These are phyloP conservation scores for Odontarrhena argentea DNA, from an alignment of 345 rosid species.

Conservation along the genomic window DNA sequence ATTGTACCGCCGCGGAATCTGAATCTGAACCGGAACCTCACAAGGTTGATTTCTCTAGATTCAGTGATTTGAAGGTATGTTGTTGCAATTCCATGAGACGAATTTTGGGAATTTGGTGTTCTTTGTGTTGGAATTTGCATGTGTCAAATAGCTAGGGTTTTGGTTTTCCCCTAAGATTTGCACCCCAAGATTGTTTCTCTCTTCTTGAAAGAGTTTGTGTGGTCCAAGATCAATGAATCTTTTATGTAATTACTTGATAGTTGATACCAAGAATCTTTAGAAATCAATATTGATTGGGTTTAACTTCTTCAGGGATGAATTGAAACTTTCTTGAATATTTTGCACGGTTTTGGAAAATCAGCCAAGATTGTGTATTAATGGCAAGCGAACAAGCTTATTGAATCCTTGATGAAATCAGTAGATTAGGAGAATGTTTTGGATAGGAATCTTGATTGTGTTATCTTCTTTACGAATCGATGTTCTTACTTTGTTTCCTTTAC, in stretches of 20 bases:
- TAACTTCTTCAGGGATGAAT: background rate
- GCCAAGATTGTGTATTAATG: too few relatives aligned
- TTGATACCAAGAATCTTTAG: background rate
- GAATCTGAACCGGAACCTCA: slow-evolving; percentile 28
- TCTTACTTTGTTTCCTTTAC: slow-evolving; percentile 17
- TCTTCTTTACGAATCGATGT: background rate
- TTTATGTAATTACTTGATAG: background rate
- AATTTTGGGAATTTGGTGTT: background rate
- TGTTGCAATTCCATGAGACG: background rate
- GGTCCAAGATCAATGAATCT: background rate
- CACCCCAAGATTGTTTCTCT: background rate
- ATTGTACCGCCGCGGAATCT: slow-evolving; percentile 58
- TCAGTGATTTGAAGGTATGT: slow-evolving; percentile 30
- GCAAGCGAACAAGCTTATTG: too few relatives aligned
- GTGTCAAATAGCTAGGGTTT: slow-evolving; percentile 23
- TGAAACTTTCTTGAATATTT: background rate
- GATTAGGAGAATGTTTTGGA: too few relatives aligned
- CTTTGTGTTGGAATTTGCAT: slow-evolving; percentile 1
- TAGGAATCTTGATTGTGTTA: background rate
- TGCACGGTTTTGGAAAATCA: too few relatives aligned
- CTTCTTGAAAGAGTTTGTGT: background rate
- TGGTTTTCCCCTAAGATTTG: background rate
- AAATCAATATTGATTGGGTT: background rate
- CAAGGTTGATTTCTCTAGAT: background rate
- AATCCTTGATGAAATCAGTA: too few relatives aligned